Conservation (phyloP, 208 protist species). For the Trypanosoma mega region DNA sequence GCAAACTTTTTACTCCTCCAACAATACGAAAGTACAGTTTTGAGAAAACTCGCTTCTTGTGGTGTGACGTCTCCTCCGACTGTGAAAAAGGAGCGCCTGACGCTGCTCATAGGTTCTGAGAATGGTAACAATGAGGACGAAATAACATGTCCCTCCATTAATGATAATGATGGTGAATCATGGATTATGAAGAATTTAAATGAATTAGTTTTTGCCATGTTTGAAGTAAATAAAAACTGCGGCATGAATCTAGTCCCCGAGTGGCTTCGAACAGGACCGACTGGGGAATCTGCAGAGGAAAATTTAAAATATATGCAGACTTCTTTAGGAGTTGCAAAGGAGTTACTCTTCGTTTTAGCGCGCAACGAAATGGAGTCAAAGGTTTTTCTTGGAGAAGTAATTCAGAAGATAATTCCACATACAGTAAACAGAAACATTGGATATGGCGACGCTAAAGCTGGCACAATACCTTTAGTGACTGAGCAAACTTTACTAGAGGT, state of each 20-base stretch:
- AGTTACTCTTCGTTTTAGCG: slow-evolving; percentile 13
- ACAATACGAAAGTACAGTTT: slow-evolving; percentile 43
- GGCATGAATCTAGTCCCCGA: slow-evolving; percentile 14
- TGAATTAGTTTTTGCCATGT: slow-evolving; percentile 17
- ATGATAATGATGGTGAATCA: too few species aligned
- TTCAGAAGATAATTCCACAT: slow-evolving; percentile 1
- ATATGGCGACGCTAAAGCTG: neutral
- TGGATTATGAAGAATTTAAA: slow-evolving; percentile 20
- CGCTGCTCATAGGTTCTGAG: slow-evolving; percentile 9
- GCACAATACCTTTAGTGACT: neutral
- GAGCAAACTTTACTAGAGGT: slow-evolving; percentile 13
- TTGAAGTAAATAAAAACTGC: slow-evolving; percentile 15
- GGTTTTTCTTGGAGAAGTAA: slow-evolving; percentile 7
- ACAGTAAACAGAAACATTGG: neutral
- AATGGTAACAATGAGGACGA: neutral
- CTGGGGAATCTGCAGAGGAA: slow-evolving; percentile 11
- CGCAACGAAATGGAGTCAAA: slow-evolving; percentile 4
- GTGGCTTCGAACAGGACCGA: slow-evolving; percentile 5
- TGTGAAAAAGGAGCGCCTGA: slow-evolving; percentile 19
- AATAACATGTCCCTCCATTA: neutral
- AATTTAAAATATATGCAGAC: slow-evolving; percentile 23
- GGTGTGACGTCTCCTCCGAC: slow-evolving; percentile 37
- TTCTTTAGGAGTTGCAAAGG: slow-evolving; percentile 8
- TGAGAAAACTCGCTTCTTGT: slow-evolving; percentile 37
- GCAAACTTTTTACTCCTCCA: slow-evolving; percentile 46